A percentile compares a stretch with the other conserved stretches of the same genome.
Conservation (phyloP, 805 yeast species). For the Cyberlindnera mrakii region DNA sequence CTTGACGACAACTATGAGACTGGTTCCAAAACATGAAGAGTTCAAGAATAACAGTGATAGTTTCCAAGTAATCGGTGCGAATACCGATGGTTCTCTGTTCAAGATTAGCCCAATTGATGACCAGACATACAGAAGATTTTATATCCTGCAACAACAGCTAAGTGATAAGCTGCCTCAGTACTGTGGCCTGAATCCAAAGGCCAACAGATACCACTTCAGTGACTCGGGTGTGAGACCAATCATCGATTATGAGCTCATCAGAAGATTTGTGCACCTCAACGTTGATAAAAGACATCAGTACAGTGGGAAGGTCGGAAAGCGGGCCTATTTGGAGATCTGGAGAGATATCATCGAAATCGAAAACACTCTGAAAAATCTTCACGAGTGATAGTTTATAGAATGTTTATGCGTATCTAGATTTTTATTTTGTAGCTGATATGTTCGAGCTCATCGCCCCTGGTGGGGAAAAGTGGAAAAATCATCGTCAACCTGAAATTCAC, state of each 20-base stretch:
- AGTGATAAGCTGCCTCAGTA: conserved; percentile 67
- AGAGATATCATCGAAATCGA: conserved; percentile 58
- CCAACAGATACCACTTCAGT: conserved; percentile 27
- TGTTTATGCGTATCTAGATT: background rate
- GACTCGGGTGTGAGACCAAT: conserved; percentile 52
- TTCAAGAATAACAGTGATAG: conserved; percentile 26
- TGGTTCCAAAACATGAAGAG: conserved; percentile 32
- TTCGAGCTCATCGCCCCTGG: too few species aligned
- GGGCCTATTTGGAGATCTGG: conserved; percentile 57
- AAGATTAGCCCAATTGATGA: conserved; percentile 73
- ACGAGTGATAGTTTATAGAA: background rate
- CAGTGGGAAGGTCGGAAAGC: conserved; percentile 53
- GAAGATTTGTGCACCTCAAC: conserved; percentile 46
- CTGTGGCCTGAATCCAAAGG: conserved; percentile 77
- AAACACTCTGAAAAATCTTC: conserved; percentile 27
- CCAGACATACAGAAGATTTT: conserved; percentile 68
- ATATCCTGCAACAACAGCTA: conserved; percentile 82
- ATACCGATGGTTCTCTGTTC: conserved; percentile 74
- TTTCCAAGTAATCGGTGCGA: conserved; percentile 64
- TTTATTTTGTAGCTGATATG: background rate
- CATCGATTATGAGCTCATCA: conserved; percentile 55
- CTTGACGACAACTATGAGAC: conserved; percentile 46
- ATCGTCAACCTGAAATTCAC: too few species aligned
- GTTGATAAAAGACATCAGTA: conserved; percentile 50
- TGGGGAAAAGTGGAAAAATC: too few species aligned